Evolutionary conservation across 1,284 basidiomycete genomes (phyloP), one percentile per base, ranked within the genome.

Genomic region (Apiotrichum gamsii): DNA sequence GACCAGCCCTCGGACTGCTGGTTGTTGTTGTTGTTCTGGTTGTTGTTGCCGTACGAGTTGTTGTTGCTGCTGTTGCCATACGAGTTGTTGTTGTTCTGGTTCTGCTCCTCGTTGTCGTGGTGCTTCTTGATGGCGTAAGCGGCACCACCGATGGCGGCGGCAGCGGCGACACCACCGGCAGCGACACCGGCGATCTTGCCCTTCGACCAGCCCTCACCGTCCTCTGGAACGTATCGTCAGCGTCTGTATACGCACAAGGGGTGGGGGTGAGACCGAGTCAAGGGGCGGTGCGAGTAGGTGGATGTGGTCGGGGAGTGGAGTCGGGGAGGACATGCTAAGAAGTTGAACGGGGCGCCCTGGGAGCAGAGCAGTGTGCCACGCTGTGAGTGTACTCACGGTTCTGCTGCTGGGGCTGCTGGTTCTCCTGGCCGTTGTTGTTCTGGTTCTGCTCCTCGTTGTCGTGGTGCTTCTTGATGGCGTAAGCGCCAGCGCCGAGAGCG

Each of bases 121-220:
- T 39, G 38, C 42, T 49, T 24, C 16, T 44, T 35, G 42, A 39
- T 33, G 25, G 23, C 47, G 38, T 40, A 35, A 25, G 16, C 38
- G 13, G 23, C 42, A 14, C 31, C 47, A 6, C 36, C 47, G 14
- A 24, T 31, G 4, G 23, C 31, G 10, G 31, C 42, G 28, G 42
- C 42, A 11, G 28, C 47, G 9, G 37, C 47, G 20, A 34, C 11
- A 19, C 42, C 41, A 13, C 19, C 49, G 16, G 4, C 40, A 10
- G 39, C 40, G 4, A 25, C 49, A 10, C 36, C 44, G 20, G 40
- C 41, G 8, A 45, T 50, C 49, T 50, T 42, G 23, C 42, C 42
- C 25, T 47, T 51, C 23, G 49, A 51, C 45, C 49, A 51, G 41
- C 45, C 45, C 21, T 40, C 42, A 18, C 24, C 25, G 14, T 28